Evolutionary conservation across 129 eudicot species (phyloP).

Genomic region (Mikania micrantha): DNA sequence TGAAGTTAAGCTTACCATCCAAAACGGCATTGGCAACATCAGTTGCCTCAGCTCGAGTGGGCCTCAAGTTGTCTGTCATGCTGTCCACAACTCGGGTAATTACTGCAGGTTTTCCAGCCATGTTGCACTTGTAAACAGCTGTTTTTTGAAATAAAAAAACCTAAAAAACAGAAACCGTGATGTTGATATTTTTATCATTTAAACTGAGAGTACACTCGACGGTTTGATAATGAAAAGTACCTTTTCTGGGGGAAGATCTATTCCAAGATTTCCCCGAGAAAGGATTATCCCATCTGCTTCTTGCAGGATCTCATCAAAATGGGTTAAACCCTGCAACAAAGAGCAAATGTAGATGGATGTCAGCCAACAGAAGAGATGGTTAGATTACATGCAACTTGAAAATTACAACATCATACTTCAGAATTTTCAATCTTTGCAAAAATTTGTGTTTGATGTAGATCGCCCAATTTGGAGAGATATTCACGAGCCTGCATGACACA

Average conservation of each 20-base stretch:
- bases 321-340: constrained; percentile 66
- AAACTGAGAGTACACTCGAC: no score
- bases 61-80: constrained; percentile 67
- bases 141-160: constrained; percentile 68
- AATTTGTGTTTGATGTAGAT: constrained; percentile 86
- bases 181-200: no score
- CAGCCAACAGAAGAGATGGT: no score
- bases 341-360: no score
- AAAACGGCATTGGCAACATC: constrained; percentile 75
- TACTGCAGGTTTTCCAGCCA: constrained; percentile 76
- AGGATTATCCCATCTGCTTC: constrained; percentile 98
- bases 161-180: constrained; percentile 19
- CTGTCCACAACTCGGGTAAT: constrained; percentile 77
- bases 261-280: constrained; percentile 97
- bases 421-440: constrained; percentile 88
- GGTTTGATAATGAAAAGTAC: no score
- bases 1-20: constrained; percentile 58
- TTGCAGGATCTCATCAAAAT: constrained; percentile 91
- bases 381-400: no score
- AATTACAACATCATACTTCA: no score
- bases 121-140: constrained; percentile 62
- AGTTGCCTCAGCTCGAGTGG: constrained; percentile 83
- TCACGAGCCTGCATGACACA: constrained; percentile 87
- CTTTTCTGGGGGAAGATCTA: constrained; percentile 98
- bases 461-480: constrained; percentile 66